Conservation (phyloP, 78 protist species). For the Emiliania huxleyi region DNA sequence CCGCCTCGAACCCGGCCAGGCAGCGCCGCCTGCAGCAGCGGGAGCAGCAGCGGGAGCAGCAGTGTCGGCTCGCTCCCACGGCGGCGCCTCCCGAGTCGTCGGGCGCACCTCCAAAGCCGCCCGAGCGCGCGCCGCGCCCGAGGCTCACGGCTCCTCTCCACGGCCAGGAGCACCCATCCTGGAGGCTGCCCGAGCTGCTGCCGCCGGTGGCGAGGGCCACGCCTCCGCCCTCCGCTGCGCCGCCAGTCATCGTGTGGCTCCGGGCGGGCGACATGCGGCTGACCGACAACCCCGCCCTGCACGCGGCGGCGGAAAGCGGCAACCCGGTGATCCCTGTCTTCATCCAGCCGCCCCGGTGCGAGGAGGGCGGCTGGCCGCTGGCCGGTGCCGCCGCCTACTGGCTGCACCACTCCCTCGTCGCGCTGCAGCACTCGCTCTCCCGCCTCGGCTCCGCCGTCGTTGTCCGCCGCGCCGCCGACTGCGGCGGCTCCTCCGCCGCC, state of each 20-base stretch:
- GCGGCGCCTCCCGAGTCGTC: too few species aligned
- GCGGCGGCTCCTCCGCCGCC: neutral
- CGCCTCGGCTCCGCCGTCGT: neutral
- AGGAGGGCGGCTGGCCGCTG: neutral
- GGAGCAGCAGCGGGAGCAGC: too few species aligned
- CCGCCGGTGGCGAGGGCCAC: neutral
- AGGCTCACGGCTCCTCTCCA: too few species aligned
- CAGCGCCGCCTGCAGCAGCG: too few species aligned
- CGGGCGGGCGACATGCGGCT: neutral
- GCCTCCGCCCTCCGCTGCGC: neutral
- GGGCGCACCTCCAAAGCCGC: too few species aligned
- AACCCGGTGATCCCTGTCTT: neutral
- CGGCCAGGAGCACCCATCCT: neutral
- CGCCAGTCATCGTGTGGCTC: neutral
- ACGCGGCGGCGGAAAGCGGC: neutral
- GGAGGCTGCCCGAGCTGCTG: neutral
- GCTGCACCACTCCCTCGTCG: neutral
- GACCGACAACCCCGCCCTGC: neutral
- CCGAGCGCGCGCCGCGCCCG: too few species aligned
- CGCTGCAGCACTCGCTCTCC: neutral
- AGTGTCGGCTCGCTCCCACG: too few species aligned
- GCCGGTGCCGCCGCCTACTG: neutral
- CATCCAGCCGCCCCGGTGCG: neutral
- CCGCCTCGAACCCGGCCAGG: too few species aligned
- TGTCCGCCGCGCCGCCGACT: neutral